Conservation (phyloP, 768 basidiomycete species). For the Holtermanniella nyarrowii region DNA sequence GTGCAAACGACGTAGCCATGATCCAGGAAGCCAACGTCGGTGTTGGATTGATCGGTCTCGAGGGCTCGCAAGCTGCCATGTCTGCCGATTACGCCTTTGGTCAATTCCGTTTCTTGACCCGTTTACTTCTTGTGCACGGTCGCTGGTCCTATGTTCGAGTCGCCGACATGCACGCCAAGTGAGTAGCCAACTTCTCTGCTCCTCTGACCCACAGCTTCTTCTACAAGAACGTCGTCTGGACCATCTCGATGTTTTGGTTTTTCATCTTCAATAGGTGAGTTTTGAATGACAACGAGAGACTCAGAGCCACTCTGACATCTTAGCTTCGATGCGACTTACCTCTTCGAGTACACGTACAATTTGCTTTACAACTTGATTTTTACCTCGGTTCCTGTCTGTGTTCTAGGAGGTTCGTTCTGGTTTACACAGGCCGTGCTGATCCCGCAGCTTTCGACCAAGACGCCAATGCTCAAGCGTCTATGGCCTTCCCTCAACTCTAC, state of each 20-base stretch:
- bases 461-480: conserved; percentile 72
- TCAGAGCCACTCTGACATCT: background rate
- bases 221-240: conserved; percentile 66
- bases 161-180: conserved; percentile 63
- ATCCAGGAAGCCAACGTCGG: conserved; percentile 99
- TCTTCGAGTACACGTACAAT: conserved; percentile 91
- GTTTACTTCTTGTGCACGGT: conserved; percentile 83
- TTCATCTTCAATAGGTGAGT: conserved; percentile 73
- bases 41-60: conserved; percentile 82
- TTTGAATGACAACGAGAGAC: background rate
- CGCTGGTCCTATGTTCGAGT: conserved; percentile 95
- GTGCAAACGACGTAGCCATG: conserved; percentile 98
- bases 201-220: conserved; percentile 70
- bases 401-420: conserved; percentile 61
- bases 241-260: conserved; percentile 71
- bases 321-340: conserved; percentile 87
- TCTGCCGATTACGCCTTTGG: conserved; percentile 98
- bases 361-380: conserved; percentile 84
- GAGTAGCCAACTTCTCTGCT: conserved; percentile 3
- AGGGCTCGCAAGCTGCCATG: conserved; percentile 98
- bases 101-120: conserved; percentile 88
- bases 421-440: background rate
- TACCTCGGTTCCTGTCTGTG: conserved; percentile 84
- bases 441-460: conserved; percentile 89
- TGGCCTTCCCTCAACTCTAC: conserved; percentile 93